Base-by-base conservation (phyloP, 2,329 filamentous ascomycete genomes). In the Alternaria dauci region DNA sequence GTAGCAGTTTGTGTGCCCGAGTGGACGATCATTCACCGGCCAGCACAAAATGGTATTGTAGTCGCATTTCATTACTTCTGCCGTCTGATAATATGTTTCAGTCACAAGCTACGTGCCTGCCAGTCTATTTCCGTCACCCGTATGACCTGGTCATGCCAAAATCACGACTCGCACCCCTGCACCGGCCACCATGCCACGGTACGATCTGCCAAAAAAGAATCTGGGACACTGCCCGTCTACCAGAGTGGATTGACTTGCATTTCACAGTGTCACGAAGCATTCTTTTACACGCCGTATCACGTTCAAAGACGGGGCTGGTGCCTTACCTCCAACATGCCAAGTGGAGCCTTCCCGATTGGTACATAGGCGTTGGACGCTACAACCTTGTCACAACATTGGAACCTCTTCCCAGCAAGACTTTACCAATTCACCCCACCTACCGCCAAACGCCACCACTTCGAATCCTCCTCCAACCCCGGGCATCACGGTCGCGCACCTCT, bases 351-450 rank as follows among this genome's bases (percentile, higher is more conserved):
- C 70, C 70, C 65, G 65, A 69, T 71, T 59, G 67, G 72, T 65
- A 61, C 54, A 65, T 68, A 70, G 69, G 71, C 71, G 71, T 53
- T 66, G 44, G 57, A 63, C 56, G 59, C 59, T 68, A 65, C 61
- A 63, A 62, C 56, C 60, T 62, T 62, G 56, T 55, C 52, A 69
- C 65, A 75, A 72, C 72, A 62, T 59, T 60, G 57, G 56, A 72
- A 70, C 67, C 67, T 50, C 46, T 73, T 71, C 70, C 71, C 66
- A 68, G 63, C 67, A 69, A 69, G 68, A 65, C 71, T 70, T 71
- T 68, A 64, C 64, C 70, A 69, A 71, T 62, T 69, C 74, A 74
- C 71, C 75, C 71, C 69, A 71, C 72, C 70, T 65, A 70, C 68
- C 70, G 60, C 70, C 69, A 66, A 71, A 69, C 69, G 71, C 46